Percentiles rank a stretch among this genome's conserved stretches.
Evolutionary conservation across 306 rosid genomes (phyloP).

Genomic region (Purshia tridentata): DNA sequence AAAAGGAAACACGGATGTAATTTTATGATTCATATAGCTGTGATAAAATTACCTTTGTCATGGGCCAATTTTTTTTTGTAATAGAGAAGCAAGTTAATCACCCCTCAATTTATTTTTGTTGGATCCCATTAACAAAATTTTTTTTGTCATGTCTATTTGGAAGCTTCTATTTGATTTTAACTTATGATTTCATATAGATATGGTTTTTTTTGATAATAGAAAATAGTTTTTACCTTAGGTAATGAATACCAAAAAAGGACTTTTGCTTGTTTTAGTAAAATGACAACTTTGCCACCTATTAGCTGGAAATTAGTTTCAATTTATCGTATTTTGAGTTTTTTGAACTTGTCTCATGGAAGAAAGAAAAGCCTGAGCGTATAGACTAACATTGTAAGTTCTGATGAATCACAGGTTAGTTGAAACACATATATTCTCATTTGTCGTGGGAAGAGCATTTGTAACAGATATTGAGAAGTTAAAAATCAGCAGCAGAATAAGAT

Average conservation of each 20-base stretch:
- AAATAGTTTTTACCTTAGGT: neutral
- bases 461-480: conserved; percentile 92
- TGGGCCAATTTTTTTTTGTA: neutral
- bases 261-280: conserved; percentile 12
- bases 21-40: conserved; percentile 3
- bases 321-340: conserved; percentile 5
- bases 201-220: neutral
- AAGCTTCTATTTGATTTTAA: neutral
- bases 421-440: conserved; percentile 98
- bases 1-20: neutral
- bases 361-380: conserved; percentile 1
- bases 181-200: neutral
- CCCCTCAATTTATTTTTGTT: neutral
- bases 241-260: neutral
- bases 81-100: neutral
- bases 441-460: conserved; percentile 99
- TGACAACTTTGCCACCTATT: neutral
- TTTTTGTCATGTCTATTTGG: neutral
- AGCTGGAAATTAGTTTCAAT: neutral
- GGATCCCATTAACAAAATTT: neutral
- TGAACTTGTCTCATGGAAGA: conserved; percentile 3
- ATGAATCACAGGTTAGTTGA: conserved; percentile 83
- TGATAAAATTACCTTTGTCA: neutral
- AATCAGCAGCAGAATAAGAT: conserved; percentile 77
- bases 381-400: conserved; percentile 36